Conservation (phyloP, 192 early-diverging fungal species). For the Coemansia reversa region DNA sequence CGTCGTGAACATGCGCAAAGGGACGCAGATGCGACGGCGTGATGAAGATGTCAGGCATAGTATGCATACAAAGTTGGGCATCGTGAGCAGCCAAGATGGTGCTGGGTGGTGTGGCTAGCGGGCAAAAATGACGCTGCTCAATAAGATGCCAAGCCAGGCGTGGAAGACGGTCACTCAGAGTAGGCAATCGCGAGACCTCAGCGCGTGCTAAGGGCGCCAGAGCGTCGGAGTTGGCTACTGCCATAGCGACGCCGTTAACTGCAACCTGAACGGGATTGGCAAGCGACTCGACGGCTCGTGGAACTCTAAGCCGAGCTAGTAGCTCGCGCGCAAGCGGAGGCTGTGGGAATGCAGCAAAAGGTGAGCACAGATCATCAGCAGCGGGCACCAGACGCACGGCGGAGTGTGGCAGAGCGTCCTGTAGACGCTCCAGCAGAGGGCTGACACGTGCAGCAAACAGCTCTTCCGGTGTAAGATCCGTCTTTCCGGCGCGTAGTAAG, state of each 20-base stretch:
- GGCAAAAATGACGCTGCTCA: constrained; percentile 81
- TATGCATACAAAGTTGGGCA: constrained; percentile 42
- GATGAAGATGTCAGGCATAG: constrained; percentile 83
- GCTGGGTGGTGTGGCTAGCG: constrained; percentile 70
- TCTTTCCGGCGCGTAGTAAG: constrained; percentile 54
- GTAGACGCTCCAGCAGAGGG: constrained; percentile 58
- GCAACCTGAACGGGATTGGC: constrained; percentile 83
- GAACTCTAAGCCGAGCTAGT: constrained; percentile 31
- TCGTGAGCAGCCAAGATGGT: constrained; percentile 44
- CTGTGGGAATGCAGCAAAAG: constrained; percentile 82
- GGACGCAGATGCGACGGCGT: constrained; percentile 70
- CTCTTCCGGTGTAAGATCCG: constrained; percentile 59
- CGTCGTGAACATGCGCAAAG: constrained; percentile 72
- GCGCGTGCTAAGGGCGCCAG: constrained; percentile 70
- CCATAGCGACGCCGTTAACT: constrained; percentile 83
- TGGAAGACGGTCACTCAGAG: constrained; percentile 62
- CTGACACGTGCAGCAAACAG: constrained; percentile 67
- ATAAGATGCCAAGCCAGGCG: constrained; percentile 75
- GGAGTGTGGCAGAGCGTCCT: constrained; percentile 40
- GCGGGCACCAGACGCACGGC: constrained; percentile 74
- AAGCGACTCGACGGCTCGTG: constrained; percentile 37
- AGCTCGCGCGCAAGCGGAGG: constrained; percentile 61
- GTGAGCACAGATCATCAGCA: constrained; percentile 68
- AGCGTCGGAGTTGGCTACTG: constrained; percentile 72
- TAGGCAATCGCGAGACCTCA: constrained; percentile 60